Evolutionary conservation across 768 basidiomycete species (phyloP).

Genomic region (Auricularia sp.): DNA sequence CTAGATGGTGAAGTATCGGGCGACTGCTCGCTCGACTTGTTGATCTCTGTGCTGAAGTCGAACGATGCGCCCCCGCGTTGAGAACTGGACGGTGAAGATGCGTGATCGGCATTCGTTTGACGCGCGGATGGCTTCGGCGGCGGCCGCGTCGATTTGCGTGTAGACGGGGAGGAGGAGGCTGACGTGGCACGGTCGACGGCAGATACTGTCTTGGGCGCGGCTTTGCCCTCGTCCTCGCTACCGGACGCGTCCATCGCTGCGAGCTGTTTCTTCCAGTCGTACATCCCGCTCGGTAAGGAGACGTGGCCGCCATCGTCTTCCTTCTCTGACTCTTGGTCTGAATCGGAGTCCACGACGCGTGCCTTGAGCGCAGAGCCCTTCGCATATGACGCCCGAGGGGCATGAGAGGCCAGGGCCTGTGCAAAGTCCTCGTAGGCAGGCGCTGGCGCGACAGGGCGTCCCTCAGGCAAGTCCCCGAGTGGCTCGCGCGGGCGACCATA

Average conservation of each 20-base stretch:
- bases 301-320: no score
- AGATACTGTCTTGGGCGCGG: background rate
- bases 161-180: background rate
- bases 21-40: background rate
- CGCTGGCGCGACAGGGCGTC: no score
- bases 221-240: constrained; percentile 19
- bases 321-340: no score
- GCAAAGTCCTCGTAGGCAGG: no score
- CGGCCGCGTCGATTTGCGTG: background rate
- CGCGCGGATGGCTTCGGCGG: background rate
- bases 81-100: background rate
- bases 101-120: background rate
- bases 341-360: no score
- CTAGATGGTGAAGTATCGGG: background rate
- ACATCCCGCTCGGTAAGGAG: constrained; percentile 15
- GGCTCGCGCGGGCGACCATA: no score
- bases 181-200: background rate
- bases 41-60: background rate
- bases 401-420: no score
- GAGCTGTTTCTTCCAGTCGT: constrained; percentile 35
- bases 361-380: no score
- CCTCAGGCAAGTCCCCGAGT: no score
- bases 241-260: constrained; percentile 30
- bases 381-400: no score
- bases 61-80: background rate